A percentile compares a stretch with the other conserved stretches of the same genome.
These are phyloP conservation scores for Amoebophrya sp. DNA, from an alignment of 169 alveolate species.

Conservation along the genomic window DNA sequence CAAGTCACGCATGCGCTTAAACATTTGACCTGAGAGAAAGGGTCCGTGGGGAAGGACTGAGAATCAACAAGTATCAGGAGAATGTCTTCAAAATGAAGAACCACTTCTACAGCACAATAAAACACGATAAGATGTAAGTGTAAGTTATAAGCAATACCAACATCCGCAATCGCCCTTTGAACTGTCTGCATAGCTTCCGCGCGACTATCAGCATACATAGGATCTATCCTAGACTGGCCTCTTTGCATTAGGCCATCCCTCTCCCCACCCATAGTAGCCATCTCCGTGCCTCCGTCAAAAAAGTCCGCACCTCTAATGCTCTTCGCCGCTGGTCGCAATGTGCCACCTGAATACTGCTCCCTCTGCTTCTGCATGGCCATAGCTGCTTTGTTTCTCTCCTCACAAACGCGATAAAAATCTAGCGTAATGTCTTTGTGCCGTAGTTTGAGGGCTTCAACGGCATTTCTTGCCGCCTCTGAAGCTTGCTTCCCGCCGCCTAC, in stretches of 20 bases:
- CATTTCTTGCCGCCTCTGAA: neutral
- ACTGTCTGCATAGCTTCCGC: conserved; percentile 8
- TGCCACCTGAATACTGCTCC: neutral
- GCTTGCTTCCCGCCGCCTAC: neutral
- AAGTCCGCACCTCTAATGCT: neutral
- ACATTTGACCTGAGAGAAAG: conserved; percentile 25
- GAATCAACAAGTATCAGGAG: too few relatives aligned
- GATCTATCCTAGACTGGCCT: neutral
- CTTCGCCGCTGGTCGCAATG: neutral
- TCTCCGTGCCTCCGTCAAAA: neutral
- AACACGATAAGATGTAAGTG: neutral
- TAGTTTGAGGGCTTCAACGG: neutral
- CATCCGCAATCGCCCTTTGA: neutral
- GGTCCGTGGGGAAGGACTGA: too few relatives aligned
- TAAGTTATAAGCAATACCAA: neutral
- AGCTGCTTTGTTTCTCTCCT: neutral
- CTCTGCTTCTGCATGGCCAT: conserved; percentile 22
- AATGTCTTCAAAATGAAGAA: too few relatives aligned
- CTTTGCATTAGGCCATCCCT: neutral
- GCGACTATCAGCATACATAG: neutral
- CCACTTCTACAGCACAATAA: neutral
- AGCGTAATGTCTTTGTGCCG: conserved; percentile 22
- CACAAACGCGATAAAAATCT: neutral
- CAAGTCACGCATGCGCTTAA: neutral
- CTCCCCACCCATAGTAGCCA: neutral